Base-by-base conservation (phyloP, 768 basidiomycete species). In the Hericium erinaceus region DNA sequence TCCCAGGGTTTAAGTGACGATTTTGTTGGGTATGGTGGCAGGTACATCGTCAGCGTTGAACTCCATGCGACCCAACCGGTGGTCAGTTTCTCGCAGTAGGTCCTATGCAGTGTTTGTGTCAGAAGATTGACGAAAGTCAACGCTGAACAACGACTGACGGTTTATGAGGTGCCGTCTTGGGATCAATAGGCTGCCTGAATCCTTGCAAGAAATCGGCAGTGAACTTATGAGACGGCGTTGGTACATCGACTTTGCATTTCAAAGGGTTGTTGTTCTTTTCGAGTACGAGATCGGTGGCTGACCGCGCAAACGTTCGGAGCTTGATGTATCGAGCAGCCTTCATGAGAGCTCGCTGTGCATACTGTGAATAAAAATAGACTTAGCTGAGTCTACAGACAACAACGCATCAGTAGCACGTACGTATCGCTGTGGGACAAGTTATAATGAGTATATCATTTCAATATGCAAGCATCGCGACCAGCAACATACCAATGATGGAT, bases 241-340 rank as follows among this genome's bases (percentile, higher is more conserved):
- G 61, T 2, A 87, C 70, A 3, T 74, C 66, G 41, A 89, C 70
- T 8, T 67, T 70, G 56, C 72, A 72, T 61, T 81, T 80, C 41
- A 92, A 75, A 1, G 89, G 89, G 65, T 93, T 92, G 58, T 76
- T 75, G 56, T 80, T 80, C 44, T 77, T 77, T 61, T 80, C 80
- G 4, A 88, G 69, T 10, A 81, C 80, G 16, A 93, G 71, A 58
- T 85, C 84, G 39, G 75, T 72, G 37, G 81, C 75, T 12, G 75
- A 73, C 1, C 67, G 70, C 59, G 82, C 83, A 52, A 83, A 80
- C 1, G 91, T 87, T 48, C 91, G 80, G n/a, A 95, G 65, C 70
- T 93, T 94, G 71, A 94, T 76, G 67, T 84, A 83, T 55, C 87
- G 82, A 7, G 86, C 74, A 28, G 81, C 77, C 68, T 92, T 92